Conservation (phyloP, 441 rosid genomes). For the Euphorbia schlechtendalii region DNA sequence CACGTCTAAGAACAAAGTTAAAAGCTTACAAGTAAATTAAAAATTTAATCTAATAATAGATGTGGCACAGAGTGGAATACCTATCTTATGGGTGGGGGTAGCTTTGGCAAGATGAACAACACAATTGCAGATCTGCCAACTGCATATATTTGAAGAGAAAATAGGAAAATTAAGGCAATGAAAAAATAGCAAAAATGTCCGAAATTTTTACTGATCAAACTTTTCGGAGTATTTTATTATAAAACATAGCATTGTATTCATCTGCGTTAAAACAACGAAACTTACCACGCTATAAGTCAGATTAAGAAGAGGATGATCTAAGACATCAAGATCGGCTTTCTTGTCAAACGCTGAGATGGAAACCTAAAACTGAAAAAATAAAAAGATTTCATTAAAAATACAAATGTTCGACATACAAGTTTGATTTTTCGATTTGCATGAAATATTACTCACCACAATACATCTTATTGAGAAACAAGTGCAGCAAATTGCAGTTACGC, state of each 20-base stretch:
- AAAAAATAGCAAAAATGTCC: too few relatives aligned
- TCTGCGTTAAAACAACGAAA: neutral
- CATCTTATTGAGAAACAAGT: slow-evolving; percentile 62
- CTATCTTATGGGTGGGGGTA: slow-evolving; percentile 49
- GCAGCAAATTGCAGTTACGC: too few relatives aligned
- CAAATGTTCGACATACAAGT: neutral
- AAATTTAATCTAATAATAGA: too few relatives aligned
- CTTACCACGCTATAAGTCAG: slow-evolving; percentile 44
- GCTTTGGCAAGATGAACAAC: slow-evolving; percentile 46
- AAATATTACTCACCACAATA: slow-evolving; percentile 56
- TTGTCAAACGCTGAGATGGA: slow-evolving; percentile 46
- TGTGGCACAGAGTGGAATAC: neutral
- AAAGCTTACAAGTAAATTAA: too few relatives aligned
- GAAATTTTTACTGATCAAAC: too few relatives aligned
- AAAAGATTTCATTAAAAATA: neutral
- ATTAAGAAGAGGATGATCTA: slow-evolving; percentile 61
- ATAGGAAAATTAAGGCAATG: neutral
- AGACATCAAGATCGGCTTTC: slow-evolving; percentile 47
- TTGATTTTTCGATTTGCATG: neutral
- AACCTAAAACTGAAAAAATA: slow-evolving; percentile 28
- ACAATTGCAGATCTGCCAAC: slow-evolving; percentile 55
- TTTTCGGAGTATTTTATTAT: too few relatives aligned
- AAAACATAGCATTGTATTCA: neutral
- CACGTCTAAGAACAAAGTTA: too few relatives aligned
- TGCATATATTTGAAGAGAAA: slow-evolving; percentile 15